A percentile compares a stretch with the other conserved stretches of the same genome.
Evolutionary conservation across 345 rosid genomes (phyloP).

Genomic region (Lenwebbia sp.): DNA sequence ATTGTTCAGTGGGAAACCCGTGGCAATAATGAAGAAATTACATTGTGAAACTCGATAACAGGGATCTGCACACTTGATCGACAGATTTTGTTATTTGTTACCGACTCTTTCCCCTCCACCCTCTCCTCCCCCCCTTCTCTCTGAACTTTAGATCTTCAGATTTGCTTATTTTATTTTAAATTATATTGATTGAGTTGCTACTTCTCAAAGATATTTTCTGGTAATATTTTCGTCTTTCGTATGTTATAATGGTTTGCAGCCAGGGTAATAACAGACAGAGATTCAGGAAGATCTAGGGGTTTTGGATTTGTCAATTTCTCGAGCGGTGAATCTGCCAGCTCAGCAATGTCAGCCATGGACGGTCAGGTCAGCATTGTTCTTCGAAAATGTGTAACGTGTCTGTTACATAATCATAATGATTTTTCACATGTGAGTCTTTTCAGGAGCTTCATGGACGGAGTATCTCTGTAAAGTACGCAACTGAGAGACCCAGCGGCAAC

Average conservation of each 20-base stretch:
- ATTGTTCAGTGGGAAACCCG: not conserved
- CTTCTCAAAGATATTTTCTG: not conserved
- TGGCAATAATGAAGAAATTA: not conserved
- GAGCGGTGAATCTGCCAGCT: constrained; percentile 13
- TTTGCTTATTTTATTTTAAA: not conserved
- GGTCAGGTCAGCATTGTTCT: constrained; percentile 18
- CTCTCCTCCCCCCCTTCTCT: not conserved
- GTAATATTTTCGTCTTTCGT: not conserved
- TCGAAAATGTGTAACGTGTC: not conserved
- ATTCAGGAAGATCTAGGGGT: constrained; percentile 35
- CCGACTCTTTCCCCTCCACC: not conserved
- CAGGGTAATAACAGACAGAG: constrained; percentile 25
- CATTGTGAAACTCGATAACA: not conserved
- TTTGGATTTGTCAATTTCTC: constrained; percentile 30
- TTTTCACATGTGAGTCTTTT: not conserved
- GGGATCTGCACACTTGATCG: not conserved
- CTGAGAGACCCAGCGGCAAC: constrained; percentile 10
- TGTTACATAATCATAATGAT: not conserved
- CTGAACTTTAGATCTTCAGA: not conserved
- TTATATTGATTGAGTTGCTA: not conserved
- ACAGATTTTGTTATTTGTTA: not conserved
- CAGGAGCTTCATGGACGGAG: constrained; percentile 29
- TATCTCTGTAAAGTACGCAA: constrained; percentile 26
- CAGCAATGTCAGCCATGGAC: constrained; percentile 35
- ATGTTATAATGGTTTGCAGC: constrained; percentile 12